Evolutionary conservation across 2,329 filamentous ascomycete species (phyloP), one percentile per base, ranked within the genome.

Genomic region (Aspergillus brasiliensis): DNA sequence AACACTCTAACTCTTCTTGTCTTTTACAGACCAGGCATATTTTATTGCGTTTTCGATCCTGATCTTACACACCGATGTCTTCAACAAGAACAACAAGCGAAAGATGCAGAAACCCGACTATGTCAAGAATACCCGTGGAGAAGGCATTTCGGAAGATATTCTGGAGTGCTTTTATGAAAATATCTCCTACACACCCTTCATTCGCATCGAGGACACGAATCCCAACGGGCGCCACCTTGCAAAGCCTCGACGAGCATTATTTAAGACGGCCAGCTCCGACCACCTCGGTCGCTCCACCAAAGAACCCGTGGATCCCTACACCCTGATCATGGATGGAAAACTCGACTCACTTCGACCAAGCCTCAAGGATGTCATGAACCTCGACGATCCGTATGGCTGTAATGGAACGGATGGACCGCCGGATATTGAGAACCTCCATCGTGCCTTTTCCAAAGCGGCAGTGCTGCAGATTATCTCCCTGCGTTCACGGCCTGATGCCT

Each of bases 21-120:
- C 38, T 21, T 23, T 19, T 62, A 21, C 65, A 68, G 95, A 98
- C 71, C 92, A 97, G 77, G 93, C 95, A n/a, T 97, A 98, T 75
- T 97, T 98, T 70, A 94, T 98, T 65, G 92, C 94, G 15, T 99
- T 99, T 73, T 98, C 94, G 2, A 87, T 99, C 58, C 85, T 99
- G 61, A 97, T 99, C 67, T 82, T 99, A 34, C 95, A 99, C 70
- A 98, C 95, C 0, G 95, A 99, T 73, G 91, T 96, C n/a, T 98
- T 98, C 86, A 99, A 99, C 82, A 97, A 96, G 78, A 99, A 98
- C 81, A 98, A 98, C 80, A 98, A 98, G 79, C 86, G 95, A 75
- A 99, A 99, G 78, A 99, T 99, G 95, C 92, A 96, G 72, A 96
- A 96, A 73, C 80, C 85, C 0, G 95, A 98, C 71, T 99, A 99